Evolutionary conservation across 805 yeast species (phyloP).

Genomic region (Sugiyamaella qingdaonensis): DNA sequence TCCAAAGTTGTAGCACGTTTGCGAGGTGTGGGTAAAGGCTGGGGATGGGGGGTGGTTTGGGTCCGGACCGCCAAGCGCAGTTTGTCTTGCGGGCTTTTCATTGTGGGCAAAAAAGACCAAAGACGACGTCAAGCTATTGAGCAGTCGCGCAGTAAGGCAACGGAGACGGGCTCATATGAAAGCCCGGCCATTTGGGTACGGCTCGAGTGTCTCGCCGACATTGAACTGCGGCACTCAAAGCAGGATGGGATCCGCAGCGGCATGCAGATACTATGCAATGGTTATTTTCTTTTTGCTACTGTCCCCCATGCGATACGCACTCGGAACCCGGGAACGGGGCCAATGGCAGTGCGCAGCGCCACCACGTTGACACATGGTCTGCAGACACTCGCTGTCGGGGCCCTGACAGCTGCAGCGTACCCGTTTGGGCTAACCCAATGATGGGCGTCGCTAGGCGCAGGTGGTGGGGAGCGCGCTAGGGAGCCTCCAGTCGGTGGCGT

Average conservation of each 20-base stretch:
- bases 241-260: not conserved
- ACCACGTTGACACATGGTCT: not conserved
- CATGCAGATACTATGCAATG: not conserved
- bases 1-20: too few relatives aligned
- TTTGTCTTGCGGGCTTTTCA: too few relatives aligned
- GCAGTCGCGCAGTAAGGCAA: too few relatives aligned
- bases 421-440: conserved; percentile 1
- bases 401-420: not conserved
- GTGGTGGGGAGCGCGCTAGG: not conserved
- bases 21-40: too few relatives aligned
- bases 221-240: too few relatives aligned
- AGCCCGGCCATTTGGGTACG: too few relatives aligned
- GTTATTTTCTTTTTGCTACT: not conserved
- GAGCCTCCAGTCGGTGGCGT: not conserved
- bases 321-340: not conserved
- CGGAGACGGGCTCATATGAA: too few relatives aligned
- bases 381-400: not conserved
- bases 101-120: too few relatives aligned
- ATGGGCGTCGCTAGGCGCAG: not conserved
- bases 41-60: too few relatives aligned
- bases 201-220: too few relatives aligned
- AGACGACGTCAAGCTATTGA: too few relatives aligned
- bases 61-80: too few relatives aligned
- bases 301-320: not conserved
- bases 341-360: not conserved